Base-by-base conservation (phyloP, 75 land plant species). In the Selaginella tamariscina region DNA sequence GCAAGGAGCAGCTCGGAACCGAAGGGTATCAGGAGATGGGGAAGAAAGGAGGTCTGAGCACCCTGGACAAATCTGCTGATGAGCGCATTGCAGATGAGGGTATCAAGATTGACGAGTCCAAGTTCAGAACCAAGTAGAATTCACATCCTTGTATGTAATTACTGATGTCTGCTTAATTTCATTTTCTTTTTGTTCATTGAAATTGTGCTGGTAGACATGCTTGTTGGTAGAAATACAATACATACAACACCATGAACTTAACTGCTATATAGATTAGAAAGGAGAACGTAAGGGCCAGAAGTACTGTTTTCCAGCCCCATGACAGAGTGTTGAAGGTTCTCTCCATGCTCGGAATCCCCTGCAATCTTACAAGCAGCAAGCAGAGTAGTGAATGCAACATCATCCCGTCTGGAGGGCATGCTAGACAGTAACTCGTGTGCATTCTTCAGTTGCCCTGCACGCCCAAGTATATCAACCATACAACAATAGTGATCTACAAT, bases 1-100 rank as follows among this genome's bases (percentile, higher is more conserved):
- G 85, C 33, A 57, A 31, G 71, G 85, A 77, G 73, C 85, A 85
- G 82, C 71, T 85, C 20, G 87, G 87, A 5, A 71, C 60, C 28
- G 87, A 85, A 55, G 85, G 93, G 30, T 86, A 88, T 65, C 75
- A 78, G 74, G 89, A 88, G 75, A 79, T 84, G 87, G 89, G 86
- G 5, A 73, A 81, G n/a, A 77, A 79, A 57, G 87, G 87, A 0
- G 87, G 84, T 8, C 75, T 84, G 0, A 75, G 78, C 78, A 81
- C 80, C 74, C 77, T 28, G 54, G 89, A 79, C 18, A 56, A 74
- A 75, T 70, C 84, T 0, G 89, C 83, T 0, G 82, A 66, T 0
- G 86, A 79, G 29, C 72, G 81, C 20, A 85, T 82, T 0, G 77
- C 59, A 0, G 73, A 76, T 60, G 82, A 76, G 70, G 89, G 87